Evolutionary conservation across 768 basidiomycete species (phyloP).

Genomic region (Boletus rufocinnamomeus): DNA sequence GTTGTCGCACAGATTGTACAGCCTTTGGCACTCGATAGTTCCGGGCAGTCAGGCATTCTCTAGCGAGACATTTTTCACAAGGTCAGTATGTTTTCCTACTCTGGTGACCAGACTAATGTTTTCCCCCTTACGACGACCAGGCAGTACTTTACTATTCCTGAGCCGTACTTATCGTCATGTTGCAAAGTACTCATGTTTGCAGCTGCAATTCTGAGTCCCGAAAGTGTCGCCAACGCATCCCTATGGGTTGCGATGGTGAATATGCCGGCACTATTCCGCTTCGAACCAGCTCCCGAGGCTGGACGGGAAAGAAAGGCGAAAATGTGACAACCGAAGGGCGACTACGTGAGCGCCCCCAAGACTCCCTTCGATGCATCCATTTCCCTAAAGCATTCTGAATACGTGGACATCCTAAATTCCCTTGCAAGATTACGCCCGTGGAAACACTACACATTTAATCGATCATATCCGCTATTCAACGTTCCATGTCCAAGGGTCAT

Average conservation of each 20-base stretch:
- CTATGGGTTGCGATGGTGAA: constrained; percentile 24
- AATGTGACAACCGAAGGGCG: constrained; percentile 6
- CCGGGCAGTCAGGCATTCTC: neutral
- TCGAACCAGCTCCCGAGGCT: too few relatives aligned
- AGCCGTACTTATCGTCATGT: neutral
- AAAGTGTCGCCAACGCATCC: too few relatives aligned
- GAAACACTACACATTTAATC: neutral
- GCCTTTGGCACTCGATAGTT: too few relatives aligned
- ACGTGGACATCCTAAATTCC: neutral
- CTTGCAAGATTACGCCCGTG: neutral
- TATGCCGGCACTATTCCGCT: constrained; percentile 9
- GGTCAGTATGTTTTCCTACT: neutral
- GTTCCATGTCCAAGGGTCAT: neutral
- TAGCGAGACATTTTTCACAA: neutral
- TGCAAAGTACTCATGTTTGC: too few relatives aligned
- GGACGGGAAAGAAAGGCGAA: constrained; percentile 5
- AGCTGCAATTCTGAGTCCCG: too few relatives aligned
- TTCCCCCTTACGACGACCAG: neutral
- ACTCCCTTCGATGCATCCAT: neutral
- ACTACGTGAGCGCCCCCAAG: constrained; percentile 8
- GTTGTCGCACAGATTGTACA: neutral
- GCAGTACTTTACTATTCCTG: neutral
- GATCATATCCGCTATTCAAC: neutral
- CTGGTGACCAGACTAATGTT: too few relatives aligned
- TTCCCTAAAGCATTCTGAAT: neutral